Evolutionary conservation across 202 grass and related monocot species (phyloP), one percentile per base, ranked within the genome.

Genomic region (Brachypodium distachyon): DNA sequence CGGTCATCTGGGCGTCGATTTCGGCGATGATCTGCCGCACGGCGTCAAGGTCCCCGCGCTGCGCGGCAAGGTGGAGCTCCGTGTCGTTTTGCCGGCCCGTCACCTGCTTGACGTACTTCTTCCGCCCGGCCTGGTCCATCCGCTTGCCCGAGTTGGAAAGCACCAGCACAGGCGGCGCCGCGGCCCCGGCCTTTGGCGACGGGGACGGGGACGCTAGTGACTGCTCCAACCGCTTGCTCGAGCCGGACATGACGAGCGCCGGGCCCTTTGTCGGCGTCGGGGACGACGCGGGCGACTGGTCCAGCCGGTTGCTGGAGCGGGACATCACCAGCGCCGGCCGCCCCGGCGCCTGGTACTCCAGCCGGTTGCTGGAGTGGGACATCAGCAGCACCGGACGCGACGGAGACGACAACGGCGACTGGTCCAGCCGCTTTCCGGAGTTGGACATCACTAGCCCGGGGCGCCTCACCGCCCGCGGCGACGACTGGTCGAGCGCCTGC

Each of bases 71-170:
- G 88, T 97, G 93, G 77, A 97, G 93, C 80, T 90, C 93, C 18
- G 93, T 97, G 64, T 97, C 87, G 90, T 97, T 97, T 65, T 89
- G 85, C 44, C 88, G 81, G 19, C 93, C 93, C 3, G 93, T 97
- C 22, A 96, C 92, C 81, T 92, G 92, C 83, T 96, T 96, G 46
- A 96, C 92, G 65, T 96, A 96, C 86, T 92, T 96, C 86, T 89
- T 92, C 70, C 89, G 85, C 1, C 85, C 89, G 1, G 86, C 90
- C 84, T 92, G 93, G 80, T 97, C 93, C 87, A 97, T 97, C 40
- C 93, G 82, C 82, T 93, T 97, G 5, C 87, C 90, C 27, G 93
- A 97, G 87, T 97, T 97, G 46, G 93, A 93, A 29, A 93, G 90
- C 70, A 97, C 93, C 7, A 97, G 90, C 37, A 97, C 85, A 1